Conservation (phyloP, 139 green algal genomes). For the Chlorella sp. region DNA sequence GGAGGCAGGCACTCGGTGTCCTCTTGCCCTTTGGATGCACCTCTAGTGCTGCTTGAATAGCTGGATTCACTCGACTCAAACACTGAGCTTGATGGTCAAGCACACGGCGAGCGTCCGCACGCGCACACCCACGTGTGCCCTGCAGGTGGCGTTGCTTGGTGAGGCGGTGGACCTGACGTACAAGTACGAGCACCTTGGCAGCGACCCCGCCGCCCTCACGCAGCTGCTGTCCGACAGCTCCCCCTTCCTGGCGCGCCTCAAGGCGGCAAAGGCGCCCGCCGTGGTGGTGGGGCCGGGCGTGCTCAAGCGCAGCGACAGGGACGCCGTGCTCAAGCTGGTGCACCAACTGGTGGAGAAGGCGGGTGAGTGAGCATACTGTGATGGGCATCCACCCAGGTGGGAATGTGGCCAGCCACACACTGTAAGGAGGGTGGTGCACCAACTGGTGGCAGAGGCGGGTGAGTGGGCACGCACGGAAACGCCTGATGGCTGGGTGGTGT, state of each 20-base stretch:
- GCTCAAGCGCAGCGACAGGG: conserved; percentile 66
- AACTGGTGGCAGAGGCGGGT: conserved; percentile 57
- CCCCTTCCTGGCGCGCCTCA: conserved; percentile 62
- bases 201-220: conserved; percentile 55
- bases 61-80: no score
- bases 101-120: no score
- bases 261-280: conserved; percentile 66
- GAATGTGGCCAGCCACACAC: no score
- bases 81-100: no score
- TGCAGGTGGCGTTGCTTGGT: conserved; percentile 73
- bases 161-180: conserved; percentile 88
- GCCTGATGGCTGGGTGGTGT: no score
- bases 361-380: conserved; percentile 39
- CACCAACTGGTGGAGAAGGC: conserved; percentile 54
- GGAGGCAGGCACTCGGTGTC: no score
- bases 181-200: conserved; percentile 77
- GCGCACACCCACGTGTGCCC: no score
- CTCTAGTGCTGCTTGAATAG: no score
- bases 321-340: conserved; percentile 67
- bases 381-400: no score
- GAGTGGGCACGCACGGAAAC: no score
- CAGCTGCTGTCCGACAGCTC: conserved; percentile 36
- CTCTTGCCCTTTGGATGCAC: no score
- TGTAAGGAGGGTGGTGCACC: conserved; percentile 65
- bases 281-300: conserved; percentile 89